Evolutionary conservation across 441 rosid species (phyloP).

Genomic region (Populus hybrid): DNA sequence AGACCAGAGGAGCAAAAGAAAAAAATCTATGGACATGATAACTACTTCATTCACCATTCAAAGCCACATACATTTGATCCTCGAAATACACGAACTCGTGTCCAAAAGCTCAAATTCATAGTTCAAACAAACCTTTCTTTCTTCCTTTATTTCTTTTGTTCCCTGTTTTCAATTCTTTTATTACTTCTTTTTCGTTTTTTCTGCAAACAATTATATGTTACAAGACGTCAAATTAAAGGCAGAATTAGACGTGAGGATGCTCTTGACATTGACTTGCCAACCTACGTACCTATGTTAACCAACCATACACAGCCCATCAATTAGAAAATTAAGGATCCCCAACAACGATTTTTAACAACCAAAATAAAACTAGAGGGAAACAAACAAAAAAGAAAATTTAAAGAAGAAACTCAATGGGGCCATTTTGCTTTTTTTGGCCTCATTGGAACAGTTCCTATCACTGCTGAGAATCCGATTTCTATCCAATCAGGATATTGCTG

Average conservation of each 20-base stretch:
- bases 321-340: conserved; percentile 8
- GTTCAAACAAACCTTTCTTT: neutral
- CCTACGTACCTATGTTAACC: neutral
- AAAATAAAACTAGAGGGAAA: neutral
- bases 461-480: neutral
- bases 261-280: conserved; percentile 5
- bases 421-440: conserved; percentile 17
- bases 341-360: neutral
- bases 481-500: conserved; percentile 3
- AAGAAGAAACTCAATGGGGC: conserved; percentile 5
- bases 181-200: neutral
- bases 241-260: neutral
- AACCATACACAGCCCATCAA: neutral
- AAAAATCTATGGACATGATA: conserved; percentile 26
- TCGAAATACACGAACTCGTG: conserved; percentile 12
- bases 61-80: conserved; percentile 38
- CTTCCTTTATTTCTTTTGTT: neutral
- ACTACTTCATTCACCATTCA: conserved; percentile 21
- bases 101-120: conserved; percentile 11
- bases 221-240: neutral
- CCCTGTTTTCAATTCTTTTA: neutral
- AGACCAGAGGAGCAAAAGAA: conserved; percentile 9
- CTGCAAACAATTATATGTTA: neutral
- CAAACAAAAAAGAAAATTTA: neutral
- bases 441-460: conserved; percentile 8